Evolutionary conservation across 148 eudicot genomes (phyloP), one percentile per base, ranked within the genome.

Genomic region (Limonium bicolor): DNA sequence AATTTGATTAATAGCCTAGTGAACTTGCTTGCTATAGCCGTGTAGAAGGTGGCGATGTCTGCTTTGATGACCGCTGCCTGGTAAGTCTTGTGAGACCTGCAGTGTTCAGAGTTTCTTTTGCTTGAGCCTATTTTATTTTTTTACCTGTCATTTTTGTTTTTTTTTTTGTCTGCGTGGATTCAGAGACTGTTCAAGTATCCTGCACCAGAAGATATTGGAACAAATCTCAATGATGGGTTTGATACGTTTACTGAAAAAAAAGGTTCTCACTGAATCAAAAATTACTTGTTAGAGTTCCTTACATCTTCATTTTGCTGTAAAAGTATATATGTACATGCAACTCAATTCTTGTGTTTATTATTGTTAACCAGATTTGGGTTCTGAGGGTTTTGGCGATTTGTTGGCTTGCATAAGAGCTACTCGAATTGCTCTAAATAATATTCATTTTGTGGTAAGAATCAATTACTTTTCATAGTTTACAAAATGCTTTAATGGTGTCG

Each of bases 11-110:
- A 44, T 59, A 90, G 97, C 97, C 97, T 50, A 68, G 70, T 42
- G 97, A 90, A 50, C 73, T 80, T 62, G 99, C 85, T 61, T 85
- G 95, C 79, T 85, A 63, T 62, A 90, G 99, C 66, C 95, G 99
- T 48, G 80, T 60, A 29, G 94, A 84, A 65, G 82, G 78, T 48
- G 99, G 99, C 31, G 94, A 76, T 19, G 99, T 90, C 57, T 78
- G 20, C 78, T 90, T 90, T 59, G 82, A 90, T 41, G 99, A 90
- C 55, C 71, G 94, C 44, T 75, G 64, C 65, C 68, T 90, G 88
- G 99, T 92, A 57, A 85, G 94, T 51, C 27, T 44, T 60, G 36
- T 23, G 27, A 20, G 27, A 27, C n/a, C 19, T 23, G 50, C 26
- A 17, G 4, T 20, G 31, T 50, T 38, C 10, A 20, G 29, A 20